Evolutionary conservation across 805 yeast species (phyloP).

Genomic region (Brettanomyces custersianus): DNA sequence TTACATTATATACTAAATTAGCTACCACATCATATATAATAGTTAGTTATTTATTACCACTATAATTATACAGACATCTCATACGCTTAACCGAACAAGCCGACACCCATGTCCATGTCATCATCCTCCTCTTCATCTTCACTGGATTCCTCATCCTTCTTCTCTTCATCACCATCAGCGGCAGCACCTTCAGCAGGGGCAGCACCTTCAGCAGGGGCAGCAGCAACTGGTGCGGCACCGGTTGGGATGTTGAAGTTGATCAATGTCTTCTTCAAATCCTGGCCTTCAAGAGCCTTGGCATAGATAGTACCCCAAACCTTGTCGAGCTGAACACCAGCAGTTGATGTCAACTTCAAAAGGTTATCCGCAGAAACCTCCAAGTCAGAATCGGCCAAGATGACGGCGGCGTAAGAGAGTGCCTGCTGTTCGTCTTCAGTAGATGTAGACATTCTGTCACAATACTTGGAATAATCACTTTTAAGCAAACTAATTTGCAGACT

Average conservation of each 20-base stretch:
- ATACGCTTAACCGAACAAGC: conserved; percentile 62
- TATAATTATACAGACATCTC: background rate
- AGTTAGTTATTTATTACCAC: too few relatives aligned
- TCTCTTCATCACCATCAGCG: conserved; percentile 53
- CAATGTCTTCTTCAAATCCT: conserved; percentile 63
- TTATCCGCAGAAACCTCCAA: conserved; percentile 84
- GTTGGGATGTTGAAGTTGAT: conserved; percentile 44
- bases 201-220: conserved; percentile 37
- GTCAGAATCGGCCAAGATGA: conserved; percentile 95
- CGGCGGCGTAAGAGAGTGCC: conserved; percentile 95
- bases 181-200: conserved; percentile 38
- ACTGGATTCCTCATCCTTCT: conserved; percentile 59
- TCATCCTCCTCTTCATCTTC: conserved; percentile 32
- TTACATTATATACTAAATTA: too few relatives aligned
- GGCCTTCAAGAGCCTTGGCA: conserved; percentile 77
- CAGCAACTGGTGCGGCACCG: conserved; percentile 42
- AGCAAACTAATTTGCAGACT: conserved; percentile 32
- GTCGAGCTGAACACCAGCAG: conserved; percentile 75
- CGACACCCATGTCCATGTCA: conserved; percentile 72
- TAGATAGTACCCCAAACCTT: conserved; percentile 73
- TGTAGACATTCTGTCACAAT: conserved; percentile 50
- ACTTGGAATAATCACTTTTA: conserved; percentile 35
- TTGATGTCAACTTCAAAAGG: conserved; percentile 60
- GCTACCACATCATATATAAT: too few relatives aligned
- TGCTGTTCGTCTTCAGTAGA: too few relatives aligned